Evolutionary conservation across 805 yeast species (phyloP).

Genomic region (Barnettozyma californica): DNA sequence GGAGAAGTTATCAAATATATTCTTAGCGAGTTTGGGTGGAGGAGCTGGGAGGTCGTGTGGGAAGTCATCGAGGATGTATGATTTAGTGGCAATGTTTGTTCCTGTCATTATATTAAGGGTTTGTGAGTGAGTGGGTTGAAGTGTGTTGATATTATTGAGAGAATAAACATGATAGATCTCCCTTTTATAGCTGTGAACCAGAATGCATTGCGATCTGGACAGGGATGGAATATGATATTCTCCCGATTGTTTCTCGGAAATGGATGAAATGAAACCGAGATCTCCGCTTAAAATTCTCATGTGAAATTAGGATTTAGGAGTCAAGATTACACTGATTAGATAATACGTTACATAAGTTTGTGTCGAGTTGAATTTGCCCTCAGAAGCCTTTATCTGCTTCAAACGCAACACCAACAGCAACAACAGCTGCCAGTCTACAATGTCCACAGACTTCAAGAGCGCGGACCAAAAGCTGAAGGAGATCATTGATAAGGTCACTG

Average conservation of each 20-base stretch:
- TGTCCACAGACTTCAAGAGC: slow-evolving; percentile 25
- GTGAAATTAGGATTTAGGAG: background rate
- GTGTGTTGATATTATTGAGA: too few relatives aligned
- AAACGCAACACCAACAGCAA: background rate
- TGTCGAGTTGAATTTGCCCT: background rate
- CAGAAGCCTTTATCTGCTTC: background rate
- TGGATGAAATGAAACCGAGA: too few relatives aligned
- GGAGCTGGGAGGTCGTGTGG: slow-evolving; percentile 42
- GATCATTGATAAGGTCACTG: slow-evolving; percentile 42
- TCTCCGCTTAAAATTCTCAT: too few relatives aligned
- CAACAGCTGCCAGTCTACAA: slow-evolving; percentile 1
- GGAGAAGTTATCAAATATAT: slow-evolving; percentile 65
- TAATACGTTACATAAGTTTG: background rate
- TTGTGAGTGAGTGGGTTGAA: background rate
- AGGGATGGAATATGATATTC: too few relatives aligned
- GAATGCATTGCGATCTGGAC: too few relatives aligned
- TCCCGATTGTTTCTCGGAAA: background rate
- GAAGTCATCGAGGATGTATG: slow-evolving; percentile 23
- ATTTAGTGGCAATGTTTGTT: slow-evolving; percentile 7
- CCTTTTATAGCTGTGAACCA: too few relatives aligned
- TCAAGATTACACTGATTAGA: background rate
- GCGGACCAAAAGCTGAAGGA: slow-evolving; percentile 25
- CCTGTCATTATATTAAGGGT: slow-evolving; percentile 1
- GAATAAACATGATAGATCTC: too few relatives aligned
- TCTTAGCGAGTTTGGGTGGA: slow-evolving; percentile 44